A percentile compares a stretch with the other conserved stretches of the same genome.
Evolutionary conservation across 495 filamentous ascomycete species (phyloP).

Genomic region (Aspergillus bridgeri): DNA sequence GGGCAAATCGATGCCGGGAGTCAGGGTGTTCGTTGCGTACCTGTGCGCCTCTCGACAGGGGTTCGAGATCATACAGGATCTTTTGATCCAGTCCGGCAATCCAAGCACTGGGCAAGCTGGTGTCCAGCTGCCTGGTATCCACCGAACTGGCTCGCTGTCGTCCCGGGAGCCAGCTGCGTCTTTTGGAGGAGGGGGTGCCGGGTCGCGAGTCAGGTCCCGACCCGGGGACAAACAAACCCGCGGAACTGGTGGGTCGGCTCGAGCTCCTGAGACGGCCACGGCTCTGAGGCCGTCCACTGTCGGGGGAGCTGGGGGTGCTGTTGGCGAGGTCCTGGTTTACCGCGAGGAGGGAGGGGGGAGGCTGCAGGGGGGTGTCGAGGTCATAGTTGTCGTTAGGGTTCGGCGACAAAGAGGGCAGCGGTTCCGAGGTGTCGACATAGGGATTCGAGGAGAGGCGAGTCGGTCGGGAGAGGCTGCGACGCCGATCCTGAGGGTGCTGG

Average conservation of each 20-base stretch:
- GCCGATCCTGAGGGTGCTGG: constrained; percentile 21
- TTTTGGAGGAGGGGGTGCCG: constrained; percentile 40
- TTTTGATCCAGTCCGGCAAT: constrained; percentile 54
- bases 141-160: constrained; percentile 38
- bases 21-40: constrained; percentile 34
- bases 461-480: constrained; percentile 35
- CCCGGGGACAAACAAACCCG: constrained; percentile 37
- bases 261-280: constrained; percentile 36
- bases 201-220: constrained; percentile 37
- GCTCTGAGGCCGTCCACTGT: constrained; percentile 36
- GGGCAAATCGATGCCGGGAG: background rate
- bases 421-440: constrained; percentile 27
- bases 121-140: constrained; percentile 21
- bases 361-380: constrained; percentile 34
- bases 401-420: constrained; percentile 25
- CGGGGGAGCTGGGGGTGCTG: constrained; percentile 31
- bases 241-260: constrained; percentile 35
- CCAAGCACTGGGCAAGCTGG: constrained; percentile 53
- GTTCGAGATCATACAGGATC: constrained; percentile 58
- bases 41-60: constrained; percentile 57
- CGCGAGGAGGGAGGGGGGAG: constrained; percentile 41
- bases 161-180: constrained; percentile 55
- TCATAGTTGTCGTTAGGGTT: constrained; percentile 29
- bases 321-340: constrained; percentile 43
- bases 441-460: constrained; percentile 39